Evolutionary conservation across 306 rosid genomes (phyloP).

Genomic region (Hippophae rhamnoides): DNA sequence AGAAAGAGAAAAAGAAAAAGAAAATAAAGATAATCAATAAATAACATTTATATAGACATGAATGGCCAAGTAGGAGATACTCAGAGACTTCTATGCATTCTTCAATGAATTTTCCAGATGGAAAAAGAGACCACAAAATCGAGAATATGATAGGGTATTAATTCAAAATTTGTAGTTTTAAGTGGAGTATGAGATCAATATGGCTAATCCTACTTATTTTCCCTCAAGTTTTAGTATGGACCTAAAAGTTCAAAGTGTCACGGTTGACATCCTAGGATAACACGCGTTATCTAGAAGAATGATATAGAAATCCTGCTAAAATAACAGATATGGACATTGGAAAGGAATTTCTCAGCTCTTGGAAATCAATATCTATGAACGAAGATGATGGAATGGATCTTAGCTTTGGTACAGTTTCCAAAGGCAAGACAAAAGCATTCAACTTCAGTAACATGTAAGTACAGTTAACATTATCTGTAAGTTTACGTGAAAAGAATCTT

Average conservation of each 20-base stretch:
- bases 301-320: slow-evolving; percentile 12
- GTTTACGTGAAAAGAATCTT: background rate
- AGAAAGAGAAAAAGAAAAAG: background rate
- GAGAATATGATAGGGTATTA: background rate
- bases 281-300: background rate
- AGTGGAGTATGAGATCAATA: background rate
- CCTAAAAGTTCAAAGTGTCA: background rate
- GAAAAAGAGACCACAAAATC: background rate
- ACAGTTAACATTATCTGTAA: slow-evolving; percentile 1
- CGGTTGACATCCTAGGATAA: background rate
- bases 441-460: slow-evolving; percentile 75
- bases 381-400: slow-evolving; percentile 71
- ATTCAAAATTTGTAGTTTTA: background rate
- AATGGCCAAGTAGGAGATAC: background rate
- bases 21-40: background rate
- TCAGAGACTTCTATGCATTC: background rate
- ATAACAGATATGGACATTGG: slow-evolving; percentile 61
- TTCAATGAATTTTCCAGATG: slow-evolving; percentile 1
- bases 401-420: slow-evolving; percentile 44
- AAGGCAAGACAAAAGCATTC: slow-evolving; percentile 58
- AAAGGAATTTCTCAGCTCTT: slow-evolving; percentile 67
- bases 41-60: background rate
- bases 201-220: slow-evolving; percentile 3
- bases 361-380: slow-evolving; percentile 77
- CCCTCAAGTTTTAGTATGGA: slow-evolving; percentile 8